Evolutionary conservation across 345 rosid genomes (phyloP), one percentile per base, ranked within the genome.

Genomic region (Arabis alpina): DNA sequence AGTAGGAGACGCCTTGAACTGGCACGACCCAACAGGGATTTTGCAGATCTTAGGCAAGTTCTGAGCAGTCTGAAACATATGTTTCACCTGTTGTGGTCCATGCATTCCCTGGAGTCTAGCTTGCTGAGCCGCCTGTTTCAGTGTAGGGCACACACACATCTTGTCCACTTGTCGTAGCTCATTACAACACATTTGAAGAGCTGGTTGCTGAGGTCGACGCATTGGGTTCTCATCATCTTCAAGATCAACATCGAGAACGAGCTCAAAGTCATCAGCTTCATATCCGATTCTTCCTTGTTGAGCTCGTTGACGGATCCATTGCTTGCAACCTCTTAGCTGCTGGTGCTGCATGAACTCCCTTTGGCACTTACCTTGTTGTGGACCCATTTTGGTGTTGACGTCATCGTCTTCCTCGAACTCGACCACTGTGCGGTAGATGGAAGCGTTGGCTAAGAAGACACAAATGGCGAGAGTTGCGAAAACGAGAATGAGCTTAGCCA

Each of bases 291-390:
- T 51, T 40, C 74, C 67, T 41, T 41, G 74, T 30, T 66, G 60
- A 69, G 65, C 41, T 61, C 54, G 24, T 36, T 19, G 39, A 23
- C 28, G 58, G 47, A 86, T 13, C 78, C 61, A 72, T 24, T 44
- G 41, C 76, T 79, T 68, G 70, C 91, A 84, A 10, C 54, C 65
- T 19, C 11, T 3, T 28, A 86, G 81, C 15, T 72, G 69, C 25
- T 82, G 75, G n/a, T 78, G 84, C 67, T 14, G 6, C 69, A 57
- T 56, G 53, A 71, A 72, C 71, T 72, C 58, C 64, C 9, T 47
- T 15, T 44, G 63, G 28, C 76, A 72, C 37, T 49, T 28, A 19
- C 72, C 74, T 67, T 70, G 55, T 24, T 62, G 55, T 47, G 66
- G 58, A 6, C 55, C 12, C 15, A 16, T 34, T 11, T 10, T 54